Base-by-base conservation (phyloP, 2,329 filamentous ascomycete genomes). In the Trichophyton benhamiae region DNA sequence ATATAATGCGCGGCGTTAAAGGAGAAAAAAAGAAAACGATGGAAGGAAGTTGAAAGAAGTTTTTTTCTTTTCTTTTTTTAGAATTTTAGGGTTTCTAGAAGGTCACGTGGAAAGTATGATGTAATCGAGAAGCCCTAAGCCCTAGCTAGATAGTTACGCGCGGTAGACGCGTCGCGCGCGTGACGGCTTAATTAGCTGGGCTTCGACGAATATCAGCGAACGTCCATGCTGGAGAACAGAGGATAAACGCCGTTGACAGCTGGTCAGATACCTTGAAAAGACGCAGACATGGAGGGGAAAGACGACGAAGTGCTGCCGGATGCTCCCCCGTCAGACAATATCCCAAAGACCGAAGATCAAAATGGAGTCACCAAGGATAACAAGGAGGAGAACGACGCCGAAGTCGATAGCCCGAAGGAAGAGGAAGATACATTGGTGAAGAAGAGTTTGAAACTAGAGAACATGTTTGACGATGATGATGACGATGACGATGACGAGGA, bases 401-500 rank as follows among this genome's bases (percentile, higher is more conserved):
- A 27, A 20, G 25, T 60, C 38, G 59, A 62, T 20, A n/a, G 9
- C 2, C 53, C 49, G 17, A 30, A 49, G 15, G 5, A 46, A 2
- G 41, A 27, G 11, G 33, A 15, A 7, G 11, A 17, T 25, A 25
- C 22, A 30, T 22, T 7, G 6, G 22, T 0, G 6, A 59, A 59
- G 11, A 27, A 25, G 11, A n/a, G 30, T 8, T 42, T 58, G 9
- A 78, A 77, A 33, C 68, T 87, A 17, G 83, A 85, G 64, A 81
- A 83, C 60, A 75, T 86, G 59, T 85, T 87, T 67, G 77, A 82
- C 65, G 79, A 79, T 62, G 81, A 82, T 57, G 82, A 84, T 57
- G 72, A 76, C 6, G 77, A 82, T 64, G 79, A 82, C 57, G 82
- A 84, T 55, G 72, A 76, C 57, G 73, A 77, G 41, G 82, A 84